A percentile compares a stretch with the other conserved stretches of the same genome.
Conservation (phyloP, 192 early-diverging fungal genomes). For the Helicostylum pulchrum region DNA sequence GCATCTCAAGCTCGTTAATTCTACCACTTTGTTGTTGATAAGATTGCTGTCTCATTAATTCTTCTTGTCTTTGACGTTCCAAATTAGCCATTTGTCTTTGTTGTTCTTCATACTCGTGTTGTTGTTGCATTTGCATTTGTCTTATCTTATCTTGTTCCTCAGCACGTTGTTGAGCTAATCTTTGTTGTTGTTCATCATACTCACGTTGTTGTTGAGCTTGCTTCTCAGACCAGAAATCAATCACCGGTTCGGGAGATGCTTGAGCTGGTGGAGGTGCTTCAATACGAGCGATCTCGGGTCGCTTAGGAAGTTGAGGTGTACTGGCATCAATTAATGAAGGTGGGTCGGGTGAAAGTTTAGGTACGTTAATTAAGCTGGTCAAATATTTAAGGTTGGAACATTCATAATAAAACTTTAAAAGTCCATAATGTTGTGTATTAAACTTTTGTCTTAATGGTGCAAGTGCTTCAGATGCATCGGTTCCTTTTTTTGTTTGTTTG, state of each 20-base stretch:
- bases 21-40: slow-evolving; percentile 76
- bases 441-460: slow-evolving; percentile 84
- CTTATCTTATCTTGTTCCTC: slow-evolving; percentile 61
- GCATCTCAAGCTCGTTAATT: slow-evolving; percentile 74
- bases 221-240: slow-evolving; percentile 62
- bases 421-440: slow-evolving; percentile 78
- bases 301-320: slow-evolving; percentile 61
- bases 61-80: slow-evolving; percentile 68
- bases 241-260: slow-evolving; percentile 51
- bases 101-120: slow-evolving; percentile 73
- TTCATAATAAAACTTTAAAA: slow-evolving; percentile 90
- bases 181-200: slow-evolving; percentile 64
- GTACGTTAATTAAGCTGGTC: slow-evolving; percentile 90
- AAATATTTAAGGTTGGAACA: slow-evolving; percentile 87
- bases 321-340: slow-evolving; percentile 78
- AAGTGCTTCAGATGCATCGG: slow-evolving; percentile 80
- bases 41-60: slow-evolving; percentile 77
- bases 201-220: slow-evolving; percentile 61
- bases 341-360: slow-evolving; percentile 76
- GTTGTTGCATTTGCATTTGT: slow-evolving; percentile 64
- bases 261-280: slow-evolving; percentile 44
- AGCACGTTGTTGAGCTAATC: slow-evolving; percentile 54
- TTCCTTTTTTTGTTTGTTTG: slow-evolving; percentile 25
- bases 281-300: slow-evolving; percentile 25
- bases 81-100: slow-evolving; percentile 70